These are phyloP conservation scores for Epichloe gansuensis DNA, from an alignment of 2,329 filamentous ascomycete species.

Conservation along the genomic window DNA sequence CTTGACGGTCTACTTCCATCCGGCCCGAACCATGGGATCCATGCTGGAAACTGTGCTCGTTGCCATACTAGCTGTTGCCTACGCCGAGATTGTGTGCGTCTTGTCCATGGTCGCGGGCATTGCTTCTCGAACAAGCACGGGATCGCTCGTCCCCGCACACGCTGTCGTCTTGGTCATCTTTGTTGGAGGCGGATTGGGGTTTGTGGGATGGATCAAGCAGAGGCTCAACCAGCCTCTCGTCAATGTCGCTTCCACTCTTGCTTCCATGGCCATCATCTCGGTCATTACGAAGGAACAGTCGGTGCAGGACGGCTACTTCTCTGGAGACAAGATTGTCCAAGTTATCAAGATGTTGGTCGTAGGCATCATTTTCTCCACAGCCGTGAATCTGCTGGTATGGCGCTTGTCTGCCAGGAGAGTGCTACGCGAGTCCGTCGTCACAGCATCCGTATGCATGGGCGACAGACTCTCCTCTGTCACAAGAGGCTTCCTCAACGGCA, in stretches of 20 bases:
- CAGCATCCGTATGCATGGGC: constrained; percentile 60
- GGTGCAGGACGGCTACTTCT: constrained; percentile 70
- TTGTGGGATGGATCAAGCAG: constrained; percentile 81
- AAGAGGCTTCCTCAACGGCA: constrained; percentile 69
- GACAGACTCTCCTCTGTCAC: constrained; percentile 75
- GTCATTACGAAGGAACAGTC: constrained; percentile 85
- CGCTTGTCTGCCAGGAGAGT: constrained; percentile 63
- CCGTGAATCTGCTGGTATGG: constrained; percentile 66
- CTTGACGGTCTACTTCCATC: constrained; percentile 90
- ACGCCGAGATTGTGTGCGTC: constrained; percentile 55
- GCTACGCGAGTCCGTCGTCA: constrained; percentile 58
- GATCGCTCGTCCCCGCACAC: constrained; percentile 60
- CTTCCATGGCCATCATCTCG: constrained; percentile 79
- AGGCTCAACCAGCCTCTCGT: constrained; percentile 65
- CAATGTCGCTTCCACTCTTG: constrained; percentile 72
- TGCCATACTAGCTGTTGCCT: constrained; percentile 64
- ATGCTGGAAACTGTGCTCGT: constrained; percentile 79
- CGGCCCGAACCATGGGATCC: constrained; percentile 70
- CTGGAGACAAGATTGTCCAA: constrained; percentile 67
- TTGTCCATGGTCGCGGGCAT: constrained; percentile 82
- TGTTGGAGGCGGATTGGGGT: constrained; percentile 72
- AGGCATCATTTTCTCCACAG: constrained; percentile 58
- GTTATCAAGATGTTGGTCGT: constrained; percentile 75
- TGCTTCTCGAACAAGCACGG: constrained; percentile 55
- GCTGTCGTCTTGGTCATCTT: constrained; percentile 70